phyloP scores from a whole-genome alignment of 305 asterid genomes.

The Fraxinus velutina region DNA sequence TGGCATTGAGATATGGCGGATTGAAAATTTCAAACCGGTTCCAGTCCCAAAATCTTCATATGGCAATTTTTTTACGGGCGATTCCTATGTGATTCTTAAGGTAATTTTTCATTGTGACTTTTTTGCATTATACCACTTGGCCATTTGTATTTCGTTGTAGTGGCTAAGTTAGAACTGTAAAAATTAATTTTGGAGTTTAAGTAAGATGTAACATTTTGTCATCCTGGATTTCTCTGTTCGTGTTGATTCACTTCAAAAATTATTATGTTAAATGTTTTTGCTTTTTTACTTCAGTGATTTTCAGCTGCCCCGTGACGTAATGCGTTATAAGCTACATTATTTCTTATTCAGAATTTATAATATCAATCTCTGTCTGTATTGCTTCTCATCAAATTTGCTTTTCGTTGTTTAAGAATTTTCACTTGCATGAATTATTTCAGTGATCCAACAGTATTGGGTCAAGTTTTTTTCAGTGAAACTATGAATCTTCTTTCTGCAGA shows the following conservation, averaged over 20 bases:
- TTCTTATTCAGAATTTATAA: background rate
- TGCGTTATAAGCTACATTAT: background rate
- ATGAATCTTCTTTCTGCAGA: slow-evolving; percentile 47
- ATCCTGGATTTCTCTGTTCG: slow-evolving; percentile 7
- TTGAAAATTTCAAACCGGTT: slow-evolving; percentile 62
- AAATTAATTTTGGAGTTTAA: slow-evolving; percentile 6
- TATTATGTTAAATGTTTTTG: background rate
- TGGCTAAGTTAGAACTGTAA: slow-evolving; percentile 7
- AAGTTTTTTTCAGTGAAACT: slow-evolving; percentile 24
- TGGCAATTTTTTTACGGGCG: slow-evolving; percentile 77
- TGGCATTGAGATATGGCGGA: slow-evolving; percentile 84
- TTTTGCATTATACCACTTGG: slow-evolving; percentile 3
- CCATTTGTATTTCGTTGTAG: slow-evolving; percentile 3
- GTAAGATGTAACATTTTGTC: background rate
- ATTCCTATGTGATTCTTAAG: slow-evolving; percentile 73
- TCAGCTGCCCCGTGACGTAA: slow-evolving; percentile 5
- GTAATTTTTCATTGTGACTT: slow-evolving; percentile 30
- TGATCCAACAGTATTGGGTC: slow-evolving; percentile 3
- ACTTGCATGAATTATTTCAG: background rate
- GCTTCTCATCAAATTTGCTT: background rate
- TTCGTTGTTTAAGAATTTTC: background rate
- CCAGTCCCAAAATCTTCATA: slow-evolving; percentile 57
- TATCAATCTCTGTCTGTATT: slow-evolving; percentile 1
- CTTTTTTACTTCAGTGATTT: background rate
- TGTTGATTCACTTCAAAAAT: slow-evolving; percentile 10